Base-by-base conservation (phyloP, 192 early-diverging fungal genomes). In the Entomortierella lignicola region DNA sequence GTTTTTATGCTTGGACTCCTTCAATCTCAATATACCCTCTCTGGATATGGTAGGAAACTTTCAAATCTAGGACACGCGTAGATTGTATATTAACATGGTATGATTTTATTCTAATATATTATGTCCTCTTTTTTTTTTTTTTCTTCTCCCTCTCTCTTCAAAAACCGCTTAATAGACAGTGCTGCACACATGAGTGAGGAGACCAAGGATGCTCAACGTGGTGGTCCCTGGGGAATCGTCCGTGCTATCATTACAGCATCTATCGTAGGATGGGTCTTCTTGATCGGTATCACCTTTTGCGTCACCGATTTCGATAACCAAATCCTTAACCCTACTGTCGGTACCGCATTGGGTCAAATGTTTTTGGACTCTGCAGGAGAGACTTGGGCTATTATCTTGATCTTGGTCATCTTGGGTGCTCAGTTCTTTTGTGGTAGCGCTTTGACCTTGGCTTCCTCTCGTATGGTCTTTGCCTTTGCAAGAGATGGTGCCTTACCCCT, bases 391-490 rank as follows among this genome's bases (percentile, higher is more conserved):
- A 84, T 84, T 7, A 64, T 86, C 65, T 53, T 88, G 17, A 71
- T 85, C 29, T 68, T 86, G 52, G 75, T 86, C 47, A 81, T 88
- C 50, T 44, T 84, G 5, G 74, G 81, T 23, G 82, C 82, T 21
- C 75, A 79, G 21, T 85, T 88, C 75, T 86, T 86, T 55, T 83
- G 77, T 23, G 85, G 84, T 2, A 80, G 74, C 10, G 81, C 84
- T 0, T 72, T 86, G 18, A 85, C 84, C 0, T 44, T 88, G 0
- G 81, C 85, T 2, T 75, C 69, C 54, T 86, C 87, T 31, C 83
- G 87, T 32, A 88, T 88, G 87, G 84, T 88, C 34, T 88, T 82
- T 48, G 87, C 87, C 0, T 88, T 88, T 64, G 83, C 87, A 27
- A 81, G 87, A 29, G 87, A 88, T 50, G 87, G 87, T 32, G 87